Evolutionary conservation across 805 yeast species (phyloP).

Genomic region (Yarrowia phangngaensis): DNA sequence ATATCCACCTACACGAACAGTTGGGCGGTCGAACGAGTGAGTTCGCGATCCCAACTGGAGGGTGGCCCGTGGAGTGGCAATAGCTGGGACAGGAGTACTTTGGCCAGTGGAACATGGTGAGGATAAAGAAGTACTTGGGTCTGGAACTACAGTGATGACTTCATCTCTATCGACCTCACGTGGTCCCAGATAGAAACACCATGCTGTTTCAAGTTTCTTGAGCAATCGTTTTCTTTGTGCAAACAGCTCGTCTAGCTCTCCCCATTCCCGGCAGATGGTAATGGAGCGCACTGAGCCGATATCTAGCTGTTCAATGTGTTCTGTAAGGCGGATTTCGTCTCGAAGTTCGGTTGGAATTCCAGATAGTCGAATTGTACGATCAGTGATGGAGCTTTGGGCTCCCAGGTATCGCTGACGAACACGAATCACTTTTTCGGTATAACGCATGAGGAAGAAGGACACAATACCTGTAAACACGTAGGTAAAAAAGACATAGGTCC

Average conservation of each 20-base stretch:
- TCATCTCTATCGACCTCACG: slow-evolving; percentile 16
- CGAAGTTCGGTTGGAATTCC: slow-evolving; percentile 86
- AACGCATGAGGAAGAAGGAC: slow-evolving; percentile 56
- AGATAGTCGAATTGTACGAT: slow-evolving; percentile 78
- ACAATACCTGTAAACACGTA: slow-evolving; percentile 75
- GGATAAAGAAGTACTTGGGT: neutral
- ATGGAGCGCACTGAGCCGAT: slow-evolving; percentile 77
- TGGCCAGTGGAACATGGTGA: slow-evolving; percentile 1
- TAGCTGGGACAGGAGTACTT: slow-evolving; percentile 8
- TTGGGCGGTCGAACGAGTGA: slow-evolving; percentile 53
- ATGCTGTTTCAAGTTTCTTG: slow-evolving; percentile 58
- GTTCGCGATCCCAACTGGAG: slow-evolving; percentile 31
- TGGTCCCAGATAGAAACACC: slow-evolving; percentile 63
- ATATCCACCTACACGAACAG: slow-evolving; percentile 49
- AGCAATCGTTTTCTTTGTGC: slow-evolving; percentile 54
- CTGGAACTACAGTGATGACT: slow-evolving; percentile 4
- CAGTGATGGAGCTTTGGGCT: slow-evolving; percentile 81
- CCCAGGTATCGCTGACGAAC: slow-evolving; percentile 82
- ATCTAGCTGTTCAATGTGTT: slow-evolving; percentile 71
- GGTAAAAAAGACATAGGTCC: slow-evolving; percentile 87
- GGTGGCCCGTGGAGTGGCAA: slow-evolving; percentile 13
- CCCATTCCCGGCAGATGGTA: slow-evolving; percentile 86
- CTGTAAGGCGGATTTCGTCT: slow-evolving; percentile 61
- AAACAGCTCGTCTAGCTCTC: slow-evolving; percentile 61
- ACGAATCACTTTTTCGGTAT: slow-evolving; percentile 67